Conservation (phyloP, 768 basidiomycete genomes). For the Podaxis pistillaris region DNA sequence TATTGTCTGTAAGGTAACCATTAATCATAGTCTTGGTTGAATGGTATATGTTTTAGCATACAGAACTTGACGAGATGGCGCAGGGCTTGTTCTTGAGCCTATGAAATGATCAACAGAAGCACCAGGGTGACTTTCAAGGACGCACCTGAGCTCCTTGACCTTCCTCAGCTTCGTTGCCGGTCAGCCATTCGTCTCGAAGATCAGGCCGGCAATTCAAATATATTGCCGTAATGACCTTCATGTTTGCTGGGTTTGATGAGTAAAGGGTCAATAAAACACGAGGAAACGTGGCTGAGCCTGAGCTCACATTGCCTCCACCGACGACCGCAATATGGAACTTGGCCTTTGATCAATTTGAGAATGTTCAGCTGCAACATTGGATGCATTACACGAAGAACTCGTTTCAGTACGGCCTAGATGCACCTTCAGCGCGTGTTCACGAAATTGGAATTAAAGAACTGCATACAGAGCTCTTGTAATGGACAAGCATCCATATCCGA, state of each 20-base stretch:
- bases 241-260: constrained; percentile 67
- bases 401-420: constrained; percentile 86
- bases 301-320: constrained; percentile 94
- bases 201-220: constrained; percentile 98
- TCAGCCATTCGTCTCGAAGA: constrained; percentile 96
- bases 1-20: constrained; percentile 63
- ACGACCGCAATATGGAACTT: constrained; percentile 96
- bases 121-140: constrained; percentile 1
- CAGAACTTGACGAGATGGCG: constrained; percentile 95
- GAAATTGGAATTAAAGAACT: background rate
- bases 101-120: constrained; percentile 6
- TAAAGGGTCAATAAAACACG: constrained; percentile 12
- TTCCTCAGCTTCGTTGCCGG: constrained; percentile 89
- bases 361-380: constrained; percentile 93
- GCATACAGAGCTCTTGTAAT: constrained; percentile 95
- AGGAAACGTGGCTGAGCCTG: constrained; percentile 5
- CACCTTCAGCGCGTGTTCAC: background rate
- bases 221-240: constrained; percentile 99
- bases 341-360: constrained; percentile 96
- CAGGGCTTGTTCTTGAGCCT: constrained; percentile 95
- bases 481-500: constrained; percentile 92
- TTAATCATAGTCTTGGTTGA: constrained; percentile 8
- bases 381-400: constrained; percentile 91
- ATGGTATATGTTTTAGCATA: constrained; percentile 35
- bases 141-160: constrained; percentile 86